Evolutionary conservation across 371 early-diverging fungal species (phyloP).

Genomic region (Blakeslea trispora): DNA sequence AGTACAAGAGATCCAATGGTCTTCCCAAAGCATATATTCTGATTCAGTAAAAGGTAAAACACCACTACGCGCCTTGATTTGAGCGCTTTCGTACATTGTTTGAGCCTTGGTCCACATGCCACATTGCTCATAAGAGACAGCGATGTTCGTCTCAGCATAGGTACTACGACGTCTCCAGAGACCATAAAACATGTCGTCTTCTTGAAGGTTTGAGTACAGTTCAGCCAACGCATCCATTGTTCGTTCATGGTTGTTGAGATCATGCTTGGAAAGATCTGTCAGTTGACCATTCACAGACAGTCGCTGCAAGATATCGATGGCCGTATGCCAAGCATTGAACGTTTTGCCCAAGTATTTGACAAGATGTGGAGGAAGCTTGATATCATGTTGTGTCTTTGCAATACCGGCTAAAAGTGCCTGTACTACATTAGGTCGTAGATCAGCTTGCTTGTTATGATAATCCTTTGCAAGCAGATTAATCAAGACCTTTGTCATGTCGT

Average conservation of each 20-base stretch:
- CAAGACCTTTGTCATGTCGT: slow-evolving; percentile 81
- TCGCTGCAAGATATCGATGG: slow-evolving; percentile 76
- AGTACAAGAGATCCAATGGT: slow-evolving; percentile 94
- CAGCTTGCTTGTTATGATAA: slow-evolving; percentile 83
- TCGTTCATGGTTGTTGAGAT: slow-evolving; percentile 75
- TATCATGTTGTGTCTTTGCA: slow-evolving; percentile 64
- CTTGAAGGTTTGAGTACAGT: slow-evolving; percentile 75
- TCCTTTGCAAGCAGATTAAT: slow-evolving; percentile 88
- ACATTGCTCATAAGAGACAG: slow-evolving; percentile 92
- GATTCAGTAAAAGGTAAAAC: slow-evolving; percentile 90
- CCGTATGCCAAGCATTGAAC: slow-evolving; percentile 90
- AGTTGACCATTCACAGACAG: slow-evolving; percentile 46
- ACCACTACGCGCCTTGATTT: slow-evolving; percentile 89
- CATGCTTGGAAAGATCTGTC: slow-evolving; percentile 70
- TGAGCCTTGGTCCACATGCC: slow-evolving; percentile 96
- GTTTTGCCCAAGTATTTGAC: slow-evolving; percentile 89
- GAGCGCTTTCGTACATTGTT: slow-evolving; percentile 91
- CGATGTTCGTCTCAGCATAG: slow-evolving; percentile 94
- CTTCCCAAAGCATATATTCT: slow-evolving; percentile 97
- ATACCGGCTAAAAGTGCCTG: slow-evolving; percentile 88
- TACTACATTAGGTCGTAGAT: slow-evolving; percentile 90
- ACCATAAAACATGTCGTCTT: slow-evolving; percentile 93
- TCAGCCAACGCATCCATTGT: slow-evolving; percentile 89
- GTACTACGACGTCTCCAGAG: slow-evolving; percentile 91
- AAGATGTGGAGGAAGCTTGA: slow-evolving; percentile 90